Evolutionary conservation across 1,284 basidiomycete genomes (phyloP).

Genomic region (Peniophora sp.): DNA sequence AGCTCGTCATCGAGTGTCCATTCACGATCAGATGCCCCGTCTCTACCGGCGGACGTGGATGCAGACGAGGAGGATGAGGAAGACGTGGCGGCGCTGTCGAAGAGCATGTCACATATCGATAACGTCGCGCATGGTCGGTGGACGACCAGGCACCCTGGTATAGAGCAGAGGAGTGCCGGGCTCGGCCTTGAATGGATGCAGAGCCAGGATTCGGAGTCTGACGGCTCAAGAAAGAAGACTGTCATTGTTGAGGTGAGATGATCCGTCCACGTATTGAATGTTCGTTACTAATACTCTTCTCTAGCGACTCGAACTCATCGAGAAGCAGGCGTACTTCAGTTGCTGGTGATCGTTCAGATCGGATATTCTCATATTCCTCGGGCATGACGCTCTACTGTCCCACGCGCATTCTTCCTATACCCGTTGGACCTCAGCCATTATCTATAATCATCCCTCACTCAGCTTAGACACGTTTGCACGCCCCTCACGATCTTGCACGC

Average conservation of each 20-base stretch:
- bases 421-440: too few species aligned
- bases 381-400: too few species aligned
- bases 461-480: too few species aligned
- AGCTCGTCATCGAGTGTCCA: constrained; percentile 28
- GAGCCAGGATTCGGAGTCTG: constrained; percentile 23
- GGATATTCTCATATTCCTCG: too few species aligned
- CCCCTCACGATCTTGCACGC: too few species aligned
- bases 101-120: constrained; percentile 63
- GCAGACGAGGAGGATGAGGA: constrained; percentile 48
- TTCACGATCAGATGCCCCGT: not conserved
- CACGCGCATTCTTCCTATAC: too few species aligned
- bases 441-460: too few species aligned
- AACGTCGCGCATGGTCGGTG: constrained; percentile 34
- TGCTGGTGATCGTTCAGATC: constrained; percentile 44
- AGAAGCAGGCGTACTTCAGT: constrained; percentile 57
- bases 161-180: constrained; percentile 22
- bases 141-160: not conserved
- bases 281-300: constrained; percentile 1
- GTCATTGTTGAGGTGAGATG: constrained; percentile 63
- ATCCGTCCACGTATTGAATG: not conserved
- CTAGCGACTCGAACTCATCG: constrained; percentile 66
- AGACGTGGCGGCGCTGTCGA: constrained; percentile 65
- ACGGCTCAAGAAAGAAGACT: constrained; percentile 34
- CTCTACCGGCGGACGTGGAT: not conserved
- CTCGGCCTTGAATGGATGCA: constrained; percentile 62